Evolutionary conservation across 306 rosid species (phyloP), one percentile per base, ranked within the genome.

Genomic region (Sicyos edulis): DNA sequence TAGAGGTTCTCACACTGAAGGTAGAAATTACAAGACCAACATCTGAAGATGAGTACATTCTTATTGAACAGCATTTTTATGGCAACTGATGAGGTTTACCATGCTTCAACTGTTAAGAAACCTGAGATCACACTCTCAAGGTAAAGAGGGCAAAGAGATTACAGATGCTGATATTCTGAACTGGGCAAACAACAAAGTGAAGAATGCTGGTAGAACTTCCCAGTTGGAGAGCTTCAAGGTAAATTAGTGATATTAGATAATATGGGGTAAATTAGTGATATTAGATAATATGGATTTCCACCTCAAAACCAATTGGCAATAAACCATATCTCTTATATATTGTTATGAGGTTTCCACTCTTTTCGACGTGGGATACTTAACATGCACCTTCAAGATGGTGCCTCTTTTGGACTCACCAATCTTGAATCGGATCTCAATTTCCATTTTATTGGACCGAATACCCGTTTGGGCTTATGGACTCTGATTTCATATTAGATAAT

Each of bases 1-100:
- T 15, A 34, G 13, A 10, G 70, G 20, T 40, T 52, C 26, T 40
- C 17, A 10, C 45, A 37, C n/a, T 0, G 42, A 29, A 65, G n/a
- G 10, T 12, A 65, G 16, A 44, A 13, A 64, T 64, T 64, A 17
- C 52, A 64, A 40, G 40, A 66, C 29, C 52, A 66, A 66, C 19
- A 64, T 64, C n/a, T 66, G 24, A 66, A 66, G 72, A 21, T 11
- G 44, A 40, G 20, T 42, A 0, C 52, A 21, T 64, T 42, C 22
- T 53, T 73, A 3, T 72, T 72, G 74, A 49, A 22, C 96, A 95
- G 97, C 99, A 47, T 95, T 56, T 83, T 72, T 95, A 78, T 95
- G 99, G 99, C 99, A 95, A 84, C 84, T 91, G 82, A 91, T 95
- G 99, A 87, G 99, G 83, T 95, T 83, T 80, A 82, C 83, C 19